Evolutionary conservation across 2,329 filamentous ascomycete species (phyloP).

Genomic region (Biscogniauxia marginata): DNA sequence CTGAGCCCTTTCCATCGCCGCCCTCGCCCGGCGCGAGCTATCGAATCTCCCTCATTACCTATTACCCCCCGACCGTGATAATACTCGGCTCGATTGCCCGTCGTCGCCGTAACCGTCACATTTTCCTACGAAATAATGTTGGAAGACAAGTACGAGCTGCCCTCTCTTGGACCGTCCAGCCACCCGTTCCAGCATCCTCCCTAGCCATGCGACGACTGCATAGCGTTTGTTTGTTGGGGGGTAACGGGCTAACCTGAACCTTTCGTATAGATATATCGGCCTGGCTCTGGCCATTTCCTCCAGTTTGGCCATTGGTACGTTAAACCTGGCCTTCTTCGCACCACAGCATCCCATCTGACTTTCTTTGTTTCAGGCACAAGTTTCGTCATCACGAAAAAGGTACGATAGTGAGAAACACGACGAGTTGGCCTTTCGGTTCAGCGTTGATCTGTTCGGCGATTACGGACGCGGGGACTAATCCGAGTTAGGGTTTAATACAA

Average conservation of each 20-base stretch:
- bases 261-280: conserved; percentile 65
- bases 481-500: conserved; percentile 75
- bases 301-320: conserved; percentile 72
- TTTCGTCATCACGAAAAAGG: conserved; percentile 99
- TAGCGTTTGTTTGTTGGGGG: conserved; percentile 14
- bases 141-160: conserved; percentile 44
- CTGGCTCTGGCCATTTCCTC: conserved; percentile 72
- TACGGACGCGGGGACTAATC: conserved; percentile 12
- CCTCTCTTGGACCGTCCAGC: conserved; percentile 8
- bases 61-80: conserved; percentile 1
- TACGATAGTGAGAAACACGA: conserved; percentile 40
- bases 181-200: neutral
- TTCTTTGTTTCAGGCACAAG: conserved; percentile 65
- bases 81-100: conserved; percentile 6
- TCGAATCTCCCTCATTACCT: conserved; percentile 11
- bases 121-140: conserved; percentile 37
- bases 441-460: conserved; percentile 1
- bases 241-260: conserved; percentile 31
- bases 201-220: conserved; percentile 2
- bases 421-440: conserved; percentile 1
- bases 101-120: conserved; percentile 15
- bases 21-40: conserved; percentile 32
- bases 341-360: conserved; percentile 10
- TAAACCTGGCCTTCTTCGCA: conserved; percentile 1
- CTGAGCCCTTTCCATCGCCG: conserved; percentile 16